These are phyloP conservation scores for Curvularia verruculosa DNA, from an alignment of 2,329 filamentous ascomycete species.

Conservation along the genomic window DNA sequence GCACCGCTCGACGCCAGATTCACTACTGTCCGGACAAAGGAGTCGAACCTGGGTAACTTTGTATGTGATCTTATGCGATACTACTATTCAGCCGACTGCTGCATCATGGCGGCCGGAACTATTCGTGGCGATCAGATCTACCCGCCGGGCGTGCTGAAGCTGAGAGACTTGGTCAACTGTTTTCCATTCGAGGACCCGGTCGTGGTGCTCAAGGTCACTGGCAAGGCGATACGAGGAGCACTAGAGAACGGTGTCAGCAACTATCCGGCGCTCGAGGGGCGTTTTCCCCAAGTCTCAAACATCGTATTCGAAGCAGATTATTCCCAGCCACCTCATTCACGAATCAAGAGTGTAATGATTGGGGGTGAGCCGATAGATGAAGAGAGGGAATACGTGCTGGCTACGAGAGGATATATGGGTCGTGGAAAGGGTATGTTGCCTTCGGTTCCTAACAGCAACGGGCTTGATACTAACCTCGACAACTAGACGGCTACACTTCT, in stretches of 20 bases:
- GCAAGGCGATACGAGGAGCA: slow-evolving; percentile 75
- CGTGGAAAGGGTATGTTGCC: slow-evolving; percentile 68
- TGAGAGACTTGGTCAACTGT: slow-evolving; percentile 85
- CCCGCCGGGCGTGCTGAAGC: slow-evolving; percentile 74
- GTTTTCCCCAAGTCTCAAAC: slow-evolving; percentile 86
- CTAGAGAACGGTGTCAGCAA: slow-evolving; percentile 82
- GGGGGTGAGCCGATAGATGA: slow-evolving; percentile 66
- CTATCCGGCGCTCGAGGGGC: slow-evolving; percentile 81
- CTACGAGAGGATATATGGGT: slow-evolving; percentile 87
- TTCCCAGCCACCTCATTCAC: slow-evolving; percentile 62
- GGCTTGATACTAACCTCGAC: not conserved
- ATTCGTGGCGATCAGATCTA: slow-evolving; percentile 90
- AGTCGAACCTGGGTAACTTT: slow-evolving; percentile 89
- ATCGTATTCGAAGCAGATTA: slow-evolving; percentile 78
- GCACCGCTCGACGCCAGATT: slow-evolving; percentile 86
- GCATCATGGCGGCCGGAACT: slow-evolving; percentile 83
- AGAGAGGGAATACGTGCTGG: slow-evolving; percentile 70
- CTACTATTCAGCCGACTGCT: slow-evolving; percentile 80
- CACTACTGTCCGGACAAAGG: slow-evolving; percentile 74
- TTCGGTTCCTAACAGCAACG: not conserved
- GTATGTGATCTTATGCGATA: slow-evolving; percentile 89
- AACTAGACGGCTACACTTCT: slow-evolving; percentile 74
- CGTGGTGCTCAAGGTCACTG: slow-evolving; percentile 74
- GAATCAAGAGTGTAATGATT: slow-evolving; percentile 68
- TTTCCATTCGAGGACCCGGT: slow-evolving; percentile 94